phyloP scores from a whole-genome alignment of 306 rosid genomes.

The Cucumis hystrix region DNA sequence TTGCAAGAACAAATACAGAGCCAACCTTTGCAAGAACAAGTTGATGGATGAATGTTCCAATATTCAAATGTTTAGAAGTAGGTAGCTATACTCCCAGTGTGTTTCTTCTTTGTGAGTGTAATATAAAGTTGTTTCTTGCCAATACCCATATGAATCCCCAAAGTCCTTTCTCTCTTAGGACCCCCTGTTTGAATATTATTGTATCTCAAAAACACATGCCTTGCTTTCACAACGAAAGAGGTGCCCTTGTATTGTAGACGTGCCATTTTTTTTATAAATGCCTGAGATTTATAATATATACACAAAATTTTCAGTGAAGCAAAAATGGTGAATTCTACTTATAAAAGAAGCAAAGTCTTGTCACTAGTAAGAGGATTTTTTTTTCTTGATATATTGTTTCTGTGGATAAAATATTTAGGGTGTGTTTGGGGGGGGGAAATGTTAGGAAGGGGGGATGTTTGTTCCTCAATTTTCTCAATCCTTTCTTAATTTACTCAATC shows the following conservation, averaged over 20 bases:
- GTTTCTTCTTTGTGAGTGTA: background rate
- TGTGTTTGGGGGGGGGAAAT: too few relatives aligned
- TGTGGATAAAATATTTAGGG: too few relatives aligned
- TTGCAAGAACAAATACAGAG: background rate
- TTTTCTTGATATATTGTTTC: too few relatives aligned
- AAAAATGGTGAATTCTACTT: background rate
- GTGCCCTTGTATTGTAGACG: background rate
- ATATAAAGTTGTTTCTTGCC: background rate
- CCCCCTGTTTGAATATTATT: background rate
- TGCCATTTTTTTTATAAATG: background rate
- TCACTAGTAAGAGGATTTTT: too few relatives aligned
- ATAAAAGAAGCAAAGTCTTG: background rate
- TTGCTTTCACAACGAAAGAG: constrained; percentile 4
- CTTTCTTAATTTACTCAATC: too few relatives aligned
- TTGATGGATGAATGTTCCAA: background rate
- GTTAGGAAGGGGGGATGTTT: too few relatives aligned
- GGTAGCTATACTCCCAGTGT: background rate
- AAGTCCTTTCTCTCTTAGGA: background rate
- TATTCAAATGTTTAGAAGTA: background rate
- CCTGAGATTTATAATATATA: background rate
- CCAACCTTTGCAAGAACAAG: background rate
- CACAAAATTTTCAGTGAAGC: background rate
- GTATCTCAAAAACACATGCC: background rate
- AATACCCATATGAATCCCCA: background rate
- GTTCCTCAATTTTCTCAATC: too few relatives aligned